These are phyloP conservation scores for Phyllosticta citrichinensis DNA, from an alignment of 2,329 filamentous ascomycete genomes.

Conservation along the genomic window DNA sequence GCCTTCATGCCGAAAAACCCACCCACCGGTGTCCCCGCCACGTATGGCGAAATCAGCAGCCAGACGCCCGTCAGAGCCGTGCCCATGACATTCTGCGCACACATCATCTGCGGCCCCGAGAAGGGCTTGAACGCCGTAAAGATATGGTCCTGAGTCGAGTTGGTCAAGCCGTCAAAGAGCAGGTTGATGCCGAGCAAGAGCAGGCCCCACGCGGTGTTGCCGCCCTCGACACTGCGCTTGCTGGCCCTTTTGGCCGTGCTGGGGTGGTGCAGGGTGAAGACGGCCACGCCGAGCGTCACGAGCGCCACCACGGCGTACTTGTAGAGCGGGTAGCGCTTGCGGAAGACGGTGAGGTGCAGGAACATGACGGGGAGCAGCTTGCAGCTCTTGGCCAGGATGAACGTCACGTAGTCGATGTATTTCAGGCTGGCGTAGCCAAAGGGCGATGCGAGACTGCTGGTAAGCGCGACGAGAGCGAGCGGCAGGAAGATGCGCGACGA, in stretches of 20 bases:
- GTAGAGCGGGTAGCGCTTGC: slow-evolving; percentile 80
- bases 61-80: slow-evolving; percentile 68
- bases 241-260: slow-evolving; percentile 27
- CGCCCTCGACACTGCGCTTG: slow-evolving; percentile 40
- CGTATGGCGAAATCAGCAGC: slow-evolving; percentile 66
- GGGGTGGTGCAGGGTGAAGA: slow-evolving; percentile 81
- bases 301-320: slow-evolving; percentile 91
- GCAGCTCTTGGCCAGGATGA: slow-evolving; percentile 94
- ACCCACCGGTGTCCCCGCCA: slow-evolving; percentile 52
- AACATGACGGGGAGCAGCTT: slow-evolving; percentile 99
- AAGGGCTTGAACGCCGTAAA: slow-evolving; percentile 70
- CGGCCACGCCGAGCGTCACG: slow-evolving; percentile 83
- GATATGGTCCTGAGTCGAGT: slow-evolving; percentile 93
- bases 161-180: slow-evolving; percentile 90
- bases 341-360: slow-evolving; percentile 85
- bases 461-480: slow-evolving; percentile 75
- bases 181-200: slow-evolving; percentile 80
- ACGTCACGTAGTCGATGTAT: slow-evolving; percentile 97
- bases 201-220: slow-evolving; percentile 65
- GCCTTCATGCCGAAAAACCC: slow-evolving; percentile 31
- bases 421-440: slow-evolving; percentile 89
- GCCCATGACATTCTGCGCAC: slow-evolving; percentile 84
- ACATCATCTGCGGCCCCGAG: slow-evolving; percentile 98
- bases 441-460: slow-evolving; percentile 79
- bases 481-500: slow-evolving; percentile 63